Evolutionary conservation across 2,329 filamentous ascomycete species (phyloP).

Genomic region (Diplocarpon mali): DNA sequence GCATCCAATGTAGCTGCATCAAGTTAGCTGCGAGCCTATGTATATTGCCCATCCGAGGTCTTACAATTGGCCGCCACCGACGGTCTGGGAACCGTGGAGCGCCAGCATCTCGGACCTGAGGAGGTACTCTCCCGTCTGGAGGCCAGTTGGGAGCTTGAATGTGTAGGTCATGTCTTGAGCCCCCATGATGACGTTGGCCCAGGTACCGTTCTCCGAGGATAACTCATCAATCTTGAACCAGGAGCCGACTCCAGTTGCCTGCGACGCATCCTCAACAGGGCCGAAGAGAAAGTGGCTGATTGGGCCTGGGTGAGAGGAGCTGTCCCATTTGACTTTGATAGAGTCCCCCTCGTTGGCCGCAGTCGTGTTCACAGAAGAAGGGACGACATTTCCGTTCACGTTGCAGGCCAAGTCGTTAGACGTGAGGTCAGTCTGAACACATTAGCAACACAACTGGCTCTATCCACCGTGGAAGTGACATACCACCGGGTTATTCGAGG

Average conservation of each 20-base stretch:
- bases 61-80: constrained; percentile 17
- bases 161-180: constrained; percentile 20
- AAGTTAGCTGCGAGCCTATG: background rate
- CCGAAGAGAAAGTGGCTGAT: constrained; percentile 31
- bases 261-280: constrained; percentile 21
- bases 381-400: constrained; percentile 27
- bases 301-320: constrained; percentile 30
- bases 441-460: background rate
- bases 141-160: constrained; percentile 17
- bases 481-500: constrained; percentile 38
- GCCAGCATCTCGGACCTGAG: constrained; percentile 21
- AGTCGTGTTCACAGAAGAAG: constrained; percentile 25
- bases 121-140: constrained; percentile 20
- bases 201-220: constrained; percentile 21
- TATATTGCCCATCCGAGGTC: background rate
- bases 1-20: constrained; percentile 17
- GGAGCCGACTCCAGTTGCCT: constrained; percentile 23
- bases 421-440: constrained; percentile 30
- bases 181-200: constrained; percentile 25
- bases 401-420: constrained; percentile 41
- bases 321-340: constrained; percentile 31
- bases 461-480: background rate
- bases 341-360: constrained; percentile 27
- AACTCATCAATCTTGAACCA: constrained; percentile 28
- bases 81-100: constrained; percentile 17